phyloP scores from a whole-genome alignment of 805 yeast species.

The Maudiozyma serrabonitensis region DNA sequence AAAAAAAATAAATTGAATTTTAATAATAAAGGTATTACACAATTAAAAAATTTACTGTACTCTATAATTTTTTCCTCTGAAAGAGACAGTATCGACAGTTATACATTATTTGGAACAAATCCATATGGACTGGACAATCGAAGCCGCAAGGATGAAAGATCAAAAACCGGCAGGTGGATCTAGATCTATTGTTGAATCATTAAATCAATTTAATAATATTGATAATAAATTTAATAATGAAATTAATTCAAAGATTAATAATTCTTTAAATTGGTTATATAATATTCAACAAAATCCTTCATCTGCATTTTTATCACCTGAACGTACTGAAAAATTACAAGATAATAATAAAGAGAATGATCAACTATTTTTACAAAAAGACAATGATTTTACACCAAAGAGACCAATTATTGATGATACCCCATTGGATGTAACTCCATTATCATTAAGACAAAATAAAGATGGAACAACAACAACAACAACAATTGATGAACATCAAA shows the following conservation, averaged over 20 bases:
- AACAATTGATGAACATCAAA: not conserved
- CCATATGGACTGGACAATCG: conserved; percentile 26
- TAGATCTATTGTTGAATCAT: conserved; percentile 25
- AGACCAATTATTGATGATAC: conserved; percentile 1
- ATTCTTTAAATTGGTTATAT: conserved; percentile 18
- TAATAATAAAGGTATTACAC: too few species aligned
- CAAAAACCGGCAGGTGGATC: conserved; percentile 23
- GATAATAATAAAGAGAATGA: not conserved
- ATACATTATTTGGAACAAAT: too few species aligned
- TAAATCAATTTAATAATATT: conserved; percentile 21
- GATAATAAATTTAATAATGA: conserved; percentile 15
- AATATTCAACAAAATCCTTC: not conserved
- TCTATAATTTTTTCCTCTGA: too few species aligned
- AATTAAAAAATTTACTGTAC: too few species aligned
- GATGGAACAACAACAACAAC: not conserved
- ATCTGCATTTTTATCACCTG: not conserved
- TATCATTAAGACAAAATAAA: conserved; percentile 5
- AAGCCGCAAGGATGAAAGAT: conserved; percentile 23
- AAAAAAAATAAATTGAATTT: too few species aligned
- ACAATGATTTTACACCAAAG: conserved; percentile 2
- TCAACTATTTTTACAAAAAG: not conserved
- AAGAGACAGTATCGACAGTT: too few species aligned
- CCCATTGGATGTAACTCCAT: conserved; percentile 12
- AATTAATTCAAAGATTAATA: conserved; percentile 10
- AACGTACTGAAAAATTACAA: not conserved